Percentiles rank a stretch among this genome's conserved stretches.
Evolutionary conservation across 2,329 filamentous ascomycete species (phyloP).

Genomic region (Tympanopsis confertula): DNA sequence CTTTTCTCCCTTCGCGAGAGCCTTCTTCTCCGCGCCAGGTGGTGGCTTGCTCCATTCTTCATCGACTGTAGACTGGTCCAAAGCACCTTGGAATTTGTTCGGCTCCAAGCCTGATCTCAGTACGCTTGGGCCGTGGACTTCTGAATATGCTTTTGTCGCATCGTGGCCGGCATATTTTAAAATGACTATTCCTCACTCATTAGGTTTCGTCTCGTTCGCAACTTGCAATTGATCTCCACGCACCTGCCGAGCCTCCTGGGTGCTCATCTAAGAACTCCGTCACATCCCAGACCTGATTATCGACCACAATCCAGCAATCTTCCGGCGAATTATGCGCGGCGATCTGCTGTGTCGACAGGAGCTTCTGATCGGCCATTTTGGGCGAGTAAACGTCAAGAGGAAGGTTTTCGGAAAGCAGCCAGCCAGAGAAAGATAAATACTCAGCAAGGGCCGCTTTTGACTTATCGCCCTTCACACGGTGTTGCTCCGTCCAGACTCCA

Average conservation of each 20-base stretch:
- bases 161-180: slow-evolving; percentile 37
- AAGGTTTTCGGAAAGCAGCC: too few relatives aligned
- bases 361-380: slow-evolving; percentile 15
- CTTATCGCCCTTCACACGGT: too few relatives aligned
- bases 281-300: slow-evolving; percentile 57
- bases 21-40: slow-evolving; percentile 9
- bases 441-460: too few relatives aligned
- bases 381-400: too few relatives aligned
- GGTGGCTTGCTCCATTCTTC: not conserved
- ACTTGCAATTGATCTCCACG: slow-evolving; percentile 8
- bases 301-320: slow-evolving; percentile 57
- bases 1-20: slow-evolving; percentile 16
- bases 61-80: slow-evolving; percentile 31
- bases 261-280: slow-evolving; percentile 54
- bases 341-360: slow-evolving; percentile 29
- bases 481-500: too few relatives aligned
- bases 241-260: slow-evolving; percentile 44
- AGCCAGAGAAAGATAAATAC: too few relatives aligned
- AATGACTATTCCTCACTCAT: slow-evolving; percentile 27
- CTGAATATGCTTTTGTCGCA: slow-evolving; percentile 37
- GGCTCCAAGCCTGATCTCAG: slow-evolving; percentile 26
- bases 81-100: slow-evolving; percentile 33
- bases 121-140: slow-evolving; percentile 33
- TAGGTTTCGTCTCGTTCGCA: slow-evolving; percentile 12
- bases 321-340: slow-evolving; percentile 31